Evolutionary conservation across 2,329 filamentous ascomycete genomes (phyloP), one percentile per base, ranked within the genome.

Genomic region (Neoarthrinium moseri): DNA sequence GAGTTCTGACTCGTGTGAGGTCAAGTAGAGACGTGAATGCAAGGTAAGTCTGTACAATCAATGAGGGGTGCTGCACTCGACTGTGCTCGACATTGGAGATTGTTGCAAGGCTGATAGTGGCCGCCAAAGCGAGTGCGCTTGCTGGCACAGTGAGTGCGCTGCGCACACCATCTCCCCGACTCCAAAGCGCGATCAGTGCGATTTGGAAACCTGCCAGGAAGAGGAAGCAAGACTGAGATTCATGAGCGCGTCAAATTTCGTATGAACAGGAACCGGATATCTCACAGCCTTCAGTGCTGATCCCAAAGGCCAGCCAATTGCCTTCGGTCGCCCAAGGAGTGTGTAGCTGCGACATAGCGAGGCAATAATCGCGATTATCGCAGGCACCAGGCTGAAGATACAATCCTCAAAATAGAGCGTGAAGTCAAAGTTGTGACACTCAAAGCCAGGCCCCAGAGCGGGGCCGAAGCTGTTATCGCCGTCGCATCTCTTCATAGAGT

Each of bases 391-490:
- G 41, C 41, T 44, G 15, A 36, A 20, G n/a, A 44, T 36, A 5
- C 21, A 44, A 12, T 44, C 32, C 21, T 44, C 41, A 27, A 44
- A 44, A 7, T 24, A 13, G 13, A 44, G 17, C n/a, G 41, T 44
- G 30, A 44, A 44, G 27, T 44, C 41, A 20, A 44, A 44, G 21
- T 29, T 44, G 32, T 44, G 32, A 22, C 41, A 44, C 8, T 36
- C 32, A 17, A 20, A 23, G 32, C 41, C 41, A 17, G 32, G 22
- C 29, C 30, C 30, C 41, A 44, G 18, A 12, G 41, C 8, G 41
- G 41, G 41, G 29, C 41, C 41, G 27, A 44, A 44, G 23, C 22
- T 34, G 15, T 43, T n/a, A 15, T 36, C 41, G 20, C 17, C 22
- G n/a, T 44, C 11, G 41, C 41, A 44, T 36, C 41, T 24, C 41